Conservation (phyloP, 1,284 basidiomycete genomes). For the Retiboletus flavoniger region DNA sequence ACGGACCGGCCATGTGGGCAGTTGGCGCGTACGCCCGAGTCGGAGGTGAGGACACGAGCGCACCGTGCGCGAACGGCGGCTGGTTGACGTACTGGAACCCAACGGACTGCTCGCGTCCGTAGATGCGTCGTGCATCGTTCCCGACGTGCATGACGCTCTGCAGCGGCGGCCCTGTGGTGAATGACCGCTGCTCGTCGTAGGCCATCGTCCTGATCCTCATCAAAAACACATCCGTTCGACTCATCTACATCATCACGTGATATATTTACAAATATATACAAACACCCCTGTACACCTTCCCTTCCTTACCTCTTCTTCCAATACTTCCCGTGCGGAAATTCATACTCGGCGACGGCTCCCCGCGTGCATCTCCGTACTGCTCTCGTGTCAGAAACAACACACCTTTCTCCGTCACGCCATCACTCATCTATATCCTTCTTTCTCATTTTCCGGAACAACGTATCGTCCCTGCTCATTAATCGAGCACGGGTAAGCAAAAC, state of each 20-base stretch:
- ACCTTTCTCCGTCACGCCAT: slow-evolving; percentile 4
- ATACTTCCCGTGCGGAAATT: slow-evolving; percentile 72
- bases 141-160: slow-evolving; percentile 9
- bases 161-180: slow-evolving; percentile 5
- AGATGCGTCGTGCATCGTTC: slow-evolving; percentile 10
- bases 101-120: slow-evolving; percentile 13
- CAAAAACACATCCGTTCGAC: slow-evolving; percentile 7
- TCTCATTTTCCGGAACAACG: slow-evolving; percentile 66
- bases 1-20: slow-evolving; percentile 18
- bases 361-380: slow-evolving; percentile 74
- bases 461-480: slow-evolving; percentile 86
- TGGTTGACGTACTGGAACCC: slow-evolving; percentile 24
- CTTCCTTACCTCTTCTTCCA: too few species aligned
- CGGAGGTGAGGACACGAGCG: slow-evolving; percentile 6
- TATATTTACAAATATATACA: slow-evolving; percentile 19
- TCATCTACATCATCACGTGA: slow-evolving; percentile 18
- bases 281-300: slow-evolving; percentile 19
- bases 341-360: slow-evolving; percentile 66
- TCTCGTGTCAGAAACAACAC: slow-evolving; percentile 3
- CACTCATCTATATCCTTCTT: slow-evolving; percentile 68
- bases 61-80: not conserved
- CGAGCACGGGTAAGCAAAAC: slow-evolving; percentile 84
- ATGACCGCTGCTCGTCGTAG: slow-evolving; percentile 24
- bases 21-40: slow-evolving; percentile 6
- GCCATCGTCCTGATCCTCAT: slow-evolving; percentile 16